Conservation (phyloP, 139 green algal species). For the Chlorella sorokiniana region DNA sequence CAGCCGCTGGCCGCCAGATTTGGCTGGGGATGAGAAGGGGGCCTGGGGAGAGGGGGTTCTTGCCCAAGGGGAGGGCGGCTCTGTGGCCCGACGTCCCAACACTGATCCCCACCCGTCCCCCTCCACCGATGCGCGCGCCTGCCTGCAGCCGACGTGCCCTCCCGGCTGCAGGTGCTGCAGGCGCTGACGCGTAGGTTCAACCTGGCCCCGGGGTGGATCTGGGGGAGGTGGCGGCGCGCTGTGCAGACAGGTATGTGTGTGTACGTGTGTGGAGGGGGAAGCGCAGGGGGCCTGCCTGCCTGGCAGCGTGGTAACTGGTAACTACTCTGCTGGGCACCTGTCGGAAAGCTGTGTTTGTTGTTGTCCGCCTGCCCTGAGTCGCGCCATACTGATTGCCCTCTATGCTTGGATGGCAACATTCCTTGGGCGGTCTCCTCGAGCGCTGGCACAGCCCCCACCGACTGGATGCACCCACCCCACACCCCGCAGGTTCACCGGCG, state of each 20-base stretch:
- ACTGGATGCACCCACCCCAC: slow-evolving; percentile 17
- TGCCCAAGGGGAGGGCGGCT: too few relatives aligned
- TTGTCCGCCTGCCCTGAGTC: not conserved
- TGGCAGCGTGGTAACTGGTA: too few relatives aligned
- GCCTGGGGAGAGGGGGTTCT: too few relatives aligned
- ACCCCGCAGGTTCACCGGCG: slow-evolving; percentile 76
- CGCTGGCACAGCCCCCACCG: too few relatives aligned
- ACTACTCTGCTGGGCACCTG: slow-evolving; percentile 66
- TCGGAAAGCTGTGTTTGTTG: slow-evolving; percentile 56
- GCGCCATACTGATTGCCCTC: not conserved
- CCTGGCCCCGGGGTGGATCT: slow-evolving; percentile 76
- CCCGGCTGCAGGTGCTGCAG: slow-evolving; percentile 57
- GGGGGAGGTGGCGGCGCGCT: slow-evolving; percentile 54
- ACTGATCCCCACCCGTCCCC: not conserved
- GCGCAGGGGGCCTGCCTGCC: too few relatives aligned
- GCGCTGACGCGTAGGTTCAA: slow-evolving; percentile 91
- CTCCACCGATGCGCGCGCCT: not conserved
- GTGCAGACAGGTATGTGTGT: slow-evolving; percentile 44
- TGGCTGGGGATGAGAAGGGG: too few relatives aligned
- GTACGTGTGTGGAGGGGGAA: too few relatives aligned
- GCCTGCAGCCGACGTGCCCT: slow-evolving; percentile 34
- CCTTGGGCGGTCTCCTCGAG: too few relatives aligned
- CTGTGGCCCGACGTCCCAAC: too few relatives aligned
- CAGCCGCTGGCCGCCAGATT: too few relatives aligned
- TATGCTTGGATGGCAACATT: too few relatives aligned